Evolutionary conservation across 306 rosid genomes (phyloP), one percentile per base, ranked within the genome.

Genomic region (Inga leiocalycina): DNA sequence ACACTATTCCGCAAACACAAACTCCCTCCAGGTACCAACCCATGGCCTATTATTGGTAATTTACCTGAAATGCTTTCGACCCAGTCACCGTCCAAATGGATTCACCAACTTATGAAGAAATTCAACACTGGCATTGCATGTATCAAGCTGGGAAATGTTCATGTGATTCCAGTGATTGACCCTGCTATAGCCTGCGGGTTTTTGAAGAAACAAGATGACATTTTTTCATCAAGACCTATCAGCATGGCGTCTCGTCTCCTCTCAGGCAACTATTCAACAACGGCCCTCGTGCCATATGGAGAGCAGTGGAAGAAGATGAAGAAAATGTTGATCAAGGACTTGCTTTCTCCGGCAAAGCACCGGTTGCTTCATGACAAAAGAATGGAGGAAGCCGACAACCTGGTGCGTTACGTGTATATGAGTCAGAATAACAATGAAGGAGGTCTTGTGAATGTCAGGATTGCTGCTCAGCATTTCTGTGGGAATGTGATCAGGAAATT

Each of bases 321-420:
- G 76, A 86, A 27, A 48, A 20, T 79, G 5, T 5, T 86, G 0
- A 9, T 3, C 17, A 59, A 46, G 5, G 70, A 86, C 2, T 20
- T 86, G 49, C 41, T 86, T 19, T 88, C 75, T 4, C 65, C 79
- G 0, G 22, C 48, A 0, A 77, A 41, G 61, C 72, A 52, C 5
- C 34, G 22, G 0, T 77, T 87, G 87, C 85, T 84, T 43, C 71
- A 74, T 5, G 68, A 7, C 3, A 86, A 86, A 32, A 86, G 93
- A 44, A 69, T 56, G 3, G 79, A 72, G 46, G 92, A 88, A 68
- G 88, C 90, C 0, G 82, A 88, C 19, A 86, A 86, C 56, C 85
- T 84, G 3, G 80, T 91, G 0, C 64, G 65, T 1, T 86, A 65
- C 45, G 22, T 87, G 3, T 62, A 74, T 72, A 49, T 10, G 0